phyloP scores from a whole-genome alignment of 2,329 filamentous ascomycete species.

The Orbilia oligospora region DNA sequence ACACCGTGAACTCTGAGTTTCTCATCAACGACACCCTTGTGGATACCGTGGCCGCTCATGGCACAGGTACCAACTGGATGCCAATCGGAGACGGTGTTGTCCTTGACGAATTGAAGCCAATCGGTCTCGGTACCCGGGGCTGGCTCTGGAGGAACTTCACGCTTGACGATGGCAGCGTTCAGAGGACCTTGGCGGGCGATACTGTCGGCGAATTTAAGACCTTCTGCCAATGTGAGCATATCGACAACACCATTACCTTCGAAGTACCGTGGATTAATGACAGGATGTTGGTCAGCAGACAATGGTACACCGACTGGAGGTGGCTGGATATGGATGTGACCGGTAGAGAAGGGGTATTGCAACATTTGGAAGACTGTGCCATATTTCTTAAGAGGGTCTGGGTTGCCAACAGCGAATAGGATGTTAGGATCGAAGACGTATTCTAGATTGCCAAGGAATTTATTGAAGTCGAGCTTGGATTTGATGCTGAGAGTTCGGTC shows the following conservation, averaged over 20 bases:
- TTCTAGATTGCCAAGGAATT: constrained; percentile 69
- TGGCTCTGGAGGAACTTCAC: constrained; percentile 65
- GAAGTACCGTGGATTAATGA: constrained; percentile 69
- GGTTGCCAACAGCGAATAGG: constrained; percentile 67
- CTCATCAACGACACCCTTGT: constrained; percentile 70
- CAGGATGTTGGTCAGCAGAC: constrained; percentile 64
- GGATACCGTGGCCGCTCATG: constrained; percentile 66
- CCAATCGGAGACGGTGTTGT: constrained; percentile 66
- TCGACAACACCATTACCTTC: constrained; percentile 68
- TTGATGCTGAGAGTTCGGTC: constrained; percentile 60
- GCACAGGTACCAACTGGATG: constrained; percentile 68
- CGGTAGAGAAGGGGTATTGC: constrained; percentile 71
- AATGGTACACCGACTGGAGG: neutral
- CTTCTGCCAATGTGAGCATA: constrained; percentile 68
- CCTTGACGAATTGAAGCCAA: constrained; percentile 67
- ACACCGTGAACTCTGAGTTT: constrained; percentile 69
- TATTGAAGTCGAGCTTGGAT: constrained; percentile 66
- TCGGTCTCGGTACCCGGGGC: constrained; percentile 61
- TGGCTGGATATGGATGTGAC: constrained; percentile 69
- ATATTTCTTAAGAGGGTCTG: constrained; percentile 68
- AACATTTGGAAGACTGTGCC: constrained; percentile 71
- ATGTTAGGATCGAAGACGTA: constrained; percentile 71
- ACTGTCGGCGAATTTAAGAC: constrained; percentile 67
- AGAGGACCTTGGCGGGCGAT: constrained; percentile 66
- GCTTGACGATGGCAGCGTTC: constrained; percentile 66